A percentile compares a stretch with the other conserved stretches of the same genome.
Evolutionary conservation across 2,329 filamentous ascomycete genomes (phyloP).

Genomic region (Didymosphaeria variabile): DNA sequence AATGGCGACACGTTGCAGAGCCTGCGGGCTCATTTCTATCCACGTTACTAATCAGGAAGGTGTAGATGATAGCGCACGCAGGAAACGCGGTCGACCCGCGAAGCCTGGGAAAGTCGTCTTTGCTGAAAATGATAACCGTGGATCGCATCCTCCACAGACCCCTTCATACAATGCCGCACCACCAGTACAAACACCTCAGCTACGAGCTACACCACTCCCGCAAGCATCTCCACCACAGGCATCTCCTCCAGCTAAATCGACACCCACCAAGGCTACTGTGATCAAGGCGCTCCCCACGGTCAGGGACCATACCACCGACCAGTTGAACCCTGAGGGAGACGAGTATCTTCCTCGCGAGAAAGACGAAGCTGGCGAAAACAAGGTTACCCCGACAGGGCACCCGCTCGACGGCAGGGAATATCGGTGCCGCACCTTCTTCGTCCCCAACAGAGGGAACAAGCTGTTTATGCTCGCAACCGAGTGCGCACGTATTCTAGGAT

Average conservation of each 20-base stretch:
- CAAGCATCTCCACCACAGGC: constrained; percentile 65
- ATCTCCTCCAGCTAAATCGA: constrained; percentile 78
- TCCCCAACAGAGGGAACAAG: constrained; percentile 89
- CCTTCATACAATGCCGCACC: constrained; percentile 61
- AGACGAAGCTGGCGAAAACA: constrained; percentile 92
- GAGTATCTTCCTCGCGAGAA: constrained; percentile 95
- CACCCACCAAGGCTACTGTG: constrained; percentile 78
- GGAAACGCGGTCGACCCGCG: constrained; percentile 65
- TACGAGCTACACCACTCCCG: constrained; percentile 59
- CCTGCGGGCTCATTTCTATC: constrained; percentile 11
- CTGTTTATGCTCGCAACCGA: constrained; percentile 99
- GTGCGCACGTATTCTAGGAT: constrained; percentile 91
- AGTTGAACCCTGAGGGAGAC: constrained; percentile 86
- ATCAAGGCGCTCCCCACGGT: constrained; percentile 96
- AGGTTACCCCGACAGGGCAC: constrained; percentile 85
- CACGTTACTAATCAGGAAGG: constrained; percentile 24
- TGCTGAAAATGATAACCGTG: constrained; percentile 64
- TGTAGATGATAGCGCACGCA: constrained; percentile 46
- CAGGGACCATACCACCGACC: constrained; percentile 95
- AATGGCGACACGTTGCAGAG: constrained; percentile 17
- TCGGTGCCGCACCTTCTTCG: constrained; percentile 90
- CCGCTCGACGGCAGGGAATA: constrained; percentile 86
- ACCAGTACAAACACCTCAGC: constrained; percentile 63
- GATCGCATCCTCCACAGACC: constrained; percentile 58
- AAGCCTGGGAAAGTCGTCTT: constrained; percentile 63